phyloP scores from a whole-genome alignment of 257 asterid species.

The Solanum ossicruentum region DNA sequence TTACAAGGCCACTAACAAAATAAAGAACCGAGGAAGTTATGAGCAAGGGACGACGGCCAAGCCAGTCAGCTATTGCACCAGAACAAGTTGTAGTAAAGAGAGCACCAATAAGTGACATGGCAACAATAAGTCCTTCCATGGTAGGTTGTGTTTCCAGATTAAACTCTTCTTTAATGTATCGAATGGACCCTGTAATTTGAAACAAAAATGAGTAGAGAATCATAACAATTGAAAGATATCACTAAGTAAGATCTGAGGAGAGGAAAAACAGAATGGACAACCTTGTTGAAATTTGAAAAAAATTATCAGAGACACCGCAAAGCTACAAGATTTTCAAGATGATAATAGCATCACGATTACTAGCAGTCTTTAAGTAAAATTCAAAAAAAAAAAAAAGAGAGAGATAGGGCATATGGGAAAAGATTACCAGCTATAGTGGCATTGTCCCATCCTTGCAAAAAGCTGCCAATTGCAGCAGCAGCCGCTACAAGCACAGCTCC shows the following conservation, averaged over 20 bases:
- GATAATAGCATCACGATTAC: background rate
- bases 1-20: slow-evolving; percentile 35
- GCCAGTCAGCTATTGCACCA: slow-evolving; percentile 38
- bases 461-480: slow-evolving; percentile 52
- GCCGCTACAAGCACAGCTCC: slow-evolving; percentile 43
- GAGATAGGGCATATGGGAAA: background rate
- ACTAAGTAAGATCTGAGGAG: background rate
- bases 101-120: slow-evolving; percentile 60
- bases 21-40: slow-evolving; percentile 38
- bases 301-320: background rate
- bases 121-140: slow-evolving; percentile 50
- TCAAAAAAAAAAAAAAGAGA: background rate
- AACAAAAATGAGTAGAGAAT: background rate
- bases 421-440: slow-evolving; percentile 51
- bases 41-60: slow-evolving; percentile 57
- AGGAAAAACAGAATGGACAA: background rate
- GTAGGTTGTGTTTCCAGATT: slow-evolving; percentile 38
- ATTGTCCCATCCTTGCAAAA: slow-evolving; percentile 69
- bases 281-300: background rate
- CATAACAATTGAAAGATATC: background rate
- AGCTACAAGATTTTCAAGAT: background rate
- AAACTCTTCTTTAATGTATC: slow-evolving; percentile 45
- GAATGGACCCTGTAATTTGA: slow-evolving; percentile 29
- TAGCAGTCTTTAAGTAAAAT: background rate
- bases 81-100: slow-evolving; percentile 38